These are phyloP conservation scores for Hibiscus trionum DNA, from an alignment of 345 rosid genomes.

Conservation along the genomic window DNA sequence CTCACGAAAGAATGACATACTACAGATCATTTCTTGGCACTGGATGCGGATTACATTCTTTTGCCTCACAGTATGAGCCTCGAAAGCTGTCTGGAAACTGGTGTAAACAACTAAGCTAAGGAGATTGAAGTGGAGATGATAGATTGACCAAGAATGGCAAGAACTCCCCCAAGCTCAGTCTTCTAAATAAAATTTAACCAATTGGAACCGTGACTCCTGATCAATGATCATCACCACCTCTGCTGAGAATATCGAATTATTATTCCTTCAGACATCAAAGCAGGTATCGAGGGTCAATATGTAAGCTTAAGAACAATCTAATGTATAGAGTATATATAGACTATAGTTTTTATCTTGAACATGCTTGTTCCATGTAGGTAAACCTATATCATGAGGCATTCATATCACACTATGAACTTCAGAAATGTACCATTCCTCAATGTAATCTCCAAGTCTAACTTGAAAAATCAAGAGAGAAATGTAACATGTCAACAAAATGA, in stretches of 20 bases:
- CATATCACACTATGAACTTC: background rate
- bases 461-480: background rate
- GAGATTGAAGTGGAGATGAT: background rate
- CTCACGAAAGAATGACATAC: background rate
- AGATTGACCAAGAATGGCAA: background rate
- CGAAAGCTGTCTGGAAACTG: background rate
- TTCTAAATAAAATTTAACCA: background rate
- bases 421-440: background rate
- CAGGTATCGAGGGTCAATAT: background rate
- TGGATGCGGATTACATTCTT: background rate
- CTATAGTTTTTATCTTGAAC: background rate
- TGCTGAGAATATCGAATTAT: background rate
- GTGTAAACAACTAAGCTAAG: slow-evolving; percentile 1
- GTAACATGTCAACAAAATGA: background rate
- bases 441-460: background rate
- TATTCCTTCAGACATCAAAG: slow-evolving; percentile 1
- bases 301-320: background rate
- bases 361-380: background rate
- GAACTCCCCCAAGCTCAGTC: background rate
- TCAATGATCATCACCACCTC: background rate
- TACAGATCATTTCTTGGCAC: background rate
- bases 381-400: background rate
- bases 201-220: background rate
- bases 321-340: background rate
- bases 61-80: background rate